Conservation (phyloP, 1,284 basidiomycete species). For the Trichosporon sp. region DNA sequence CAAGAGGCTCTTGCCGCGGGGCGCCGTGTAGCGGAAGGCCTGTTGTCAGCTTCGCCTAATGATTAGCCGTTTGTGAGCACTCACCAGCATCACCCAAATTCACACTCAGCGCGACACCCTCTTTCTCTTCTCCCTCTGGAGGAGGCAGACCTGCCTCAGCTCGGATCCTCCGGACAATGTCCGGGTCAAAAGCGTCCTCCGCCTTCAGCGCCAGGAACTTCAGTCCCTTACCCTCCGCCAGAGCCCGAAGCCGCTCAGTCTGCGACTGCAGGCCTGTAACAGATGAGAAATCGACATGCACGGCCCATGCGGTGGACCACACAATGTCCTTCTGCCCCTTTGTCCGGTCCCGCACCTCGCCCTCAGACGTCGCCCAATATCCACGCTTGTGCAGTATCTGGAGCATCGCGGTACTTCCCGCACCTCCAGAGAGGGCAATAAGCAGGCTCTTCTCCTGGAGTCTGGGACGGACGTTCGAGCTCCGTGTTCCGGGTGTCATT, state of each 20-base stretch:
- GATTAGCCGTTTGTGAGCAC: neutral
- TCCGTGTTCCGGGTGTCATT: conserved; percentile 8
- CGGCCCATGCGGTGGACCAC: conserved; percentile 37
- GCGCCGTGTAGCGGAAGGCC: conserved; percentile 33
- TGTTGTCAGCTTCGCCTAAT: conserved; percentile 8
- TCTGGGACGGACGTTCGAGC: conserved; percentile 21
- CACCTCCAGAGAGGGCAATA: conserved; percentile 38
- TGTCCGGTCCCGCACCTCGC: conserved; percentile 21
- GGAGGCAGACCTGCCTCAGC: neutral
- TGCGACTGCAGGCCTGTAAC: conserved; percentile 9
- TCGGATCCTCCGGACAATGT: conserved; percentile 11
- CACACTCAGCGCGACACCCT: conserved; percentile 5
- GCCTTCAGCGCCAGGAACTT: conserved; percentile 31
- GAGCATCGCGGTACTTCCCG: conserved; percentile 38
- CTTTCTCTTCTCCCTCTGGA: neutral
- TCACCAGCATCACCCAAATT: conserved; percentile 28
- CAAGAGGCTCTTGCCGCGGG: conserved; percentile 48
- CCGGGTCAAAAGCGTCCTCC: conserved; percentile 40
- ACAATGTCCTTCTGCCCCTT: conserved; percentile 33
- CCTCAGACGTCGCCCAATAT: conserved; percentile 28
- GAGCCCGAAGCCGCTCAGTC: conserved; percentile 19
- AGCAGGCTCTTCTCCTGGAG: conserved; percentile 25
- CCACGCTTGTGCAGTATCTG: conserved; percentile 26
- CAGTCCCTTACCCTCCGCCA: conserved; percentile 23
- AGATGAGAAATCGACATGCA: conserved; percentile 43